Base-by-base conservation (phyloP, 1,284 basidiomycete species). In the Puccinia hordei region DNA sequence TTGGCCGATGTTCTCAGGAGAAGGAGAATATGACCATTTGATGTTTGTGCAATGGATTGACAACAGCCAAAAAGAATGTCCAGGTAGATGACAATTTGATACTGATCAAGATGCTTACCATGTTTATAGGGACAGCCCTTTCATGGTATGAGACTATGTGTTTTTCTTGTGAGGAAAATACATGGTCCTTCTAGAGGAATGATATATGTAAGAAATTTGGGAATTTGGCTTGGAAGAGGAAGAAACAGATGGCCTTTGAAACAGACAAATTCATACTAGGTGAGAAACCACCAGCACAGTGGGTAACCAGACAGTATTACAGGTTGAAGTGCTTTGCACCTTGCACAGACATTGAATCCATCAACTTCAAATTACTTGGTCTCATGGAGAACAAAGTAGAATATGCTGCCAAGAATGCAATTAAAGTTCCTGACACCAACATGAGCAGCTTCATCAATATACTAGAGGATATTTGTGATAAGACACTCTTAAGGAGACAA, bases 111-210 rank as follows among this genome's bases (percentile, higher is more conserved):
- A n/a, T 57, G 5, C 15, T 57, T n/a, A 57, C 55, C 4, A 57
- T 57, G 4, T 15, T 57, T n/a, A 57, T 27, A 1, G 55, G 30
- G 9, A 19, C n/a, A 19, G 55, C 55, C 2, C 15, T n/a, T 2
- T 57, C 55, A 27, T 57, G 55, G 55, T 57, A 27, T 15, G 30
- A 57, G n/a, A 57, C 55, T 27, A 57, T 57, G 55, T n/a, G 30
- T 9, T n/a, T 19, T 15, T 10, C 9, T 6, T 27, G 30, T 27
- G 8, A 57, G 15, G 30, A 57, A 3, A 57, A 27, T 8, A 57
- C 3, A 9, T 57, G 55, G 55, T 8, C 2, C 6, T 57, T 57
- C 24, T 57, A 27, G 55, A 6, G n/a, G n/a, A n/a, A n/a, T n/a
- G n/a, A n/a, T n/a, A n/a, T n/a, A n/a, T n/a, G n/a, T n/a, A n/a